Base-by-base conservation (phyloP, 352 stramenopile genomes). In the Globisporangium lucens region DNA sequence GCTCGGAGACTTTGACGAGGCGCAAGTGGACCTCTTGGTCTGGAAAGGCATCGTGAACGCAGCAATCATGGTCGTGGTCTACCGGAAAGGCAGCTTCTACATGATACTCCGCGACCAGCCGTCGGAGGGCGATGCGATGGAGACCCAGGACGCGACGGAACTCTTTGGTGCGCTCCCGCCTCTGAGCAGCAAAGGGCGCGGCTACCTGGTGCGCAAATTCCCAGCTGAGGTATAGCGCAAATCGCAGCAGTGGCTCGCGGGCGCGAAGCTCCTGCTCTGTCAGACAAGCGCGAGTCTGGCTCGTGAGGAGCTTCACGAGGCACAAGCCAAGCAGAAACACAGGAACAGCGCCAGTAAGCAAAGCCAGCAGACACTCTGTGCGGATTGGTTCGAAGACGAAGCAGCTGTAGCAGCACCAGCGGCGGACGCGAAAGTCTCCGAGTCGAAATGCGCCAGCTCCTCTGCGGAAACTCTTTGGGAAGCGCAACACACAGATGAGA, bases 1-100 rank as follows among this genome's bases (percentile, higher is more conserved):
- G 41, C 65, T 56, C 35, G 62, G 66, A 4, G 63, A 72, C 24
- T 41, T 60, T 36, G 38, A 73, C 3, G 68, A 79, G 4, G 38
- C 68, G 0, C 30, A n/a, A 9, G 65, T 87, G 3, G 77, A 80
- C 4, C 65, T 91, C 38, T 3, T 91, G 49, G 65, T 89, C 0
- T 89, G 83, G 83, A 86, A 86, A 61, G 80, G 83, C 9, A 72
- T 89, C 20, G 76, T 91, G 3, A 69, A 91, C 43, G 65, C 76
- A n/a, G 72, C 72, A 1, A 22, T 89, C n/a, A 57, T 91, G 29
- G 72, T 87, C 2, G 65, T 89, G 6, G 69, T 89, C 35, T 91
- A 88, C 20, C 72, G 78, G 24, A 67, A 68, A 3, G 71, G 74
- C 10, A 86, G 74, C 51, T 89, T 91, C 47, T 89, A 74, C 63